Evolutionary conservation across 2,329 filamentous ascomycete species (phyloP).

Genomic region (Alternaria triticina): DNA sequence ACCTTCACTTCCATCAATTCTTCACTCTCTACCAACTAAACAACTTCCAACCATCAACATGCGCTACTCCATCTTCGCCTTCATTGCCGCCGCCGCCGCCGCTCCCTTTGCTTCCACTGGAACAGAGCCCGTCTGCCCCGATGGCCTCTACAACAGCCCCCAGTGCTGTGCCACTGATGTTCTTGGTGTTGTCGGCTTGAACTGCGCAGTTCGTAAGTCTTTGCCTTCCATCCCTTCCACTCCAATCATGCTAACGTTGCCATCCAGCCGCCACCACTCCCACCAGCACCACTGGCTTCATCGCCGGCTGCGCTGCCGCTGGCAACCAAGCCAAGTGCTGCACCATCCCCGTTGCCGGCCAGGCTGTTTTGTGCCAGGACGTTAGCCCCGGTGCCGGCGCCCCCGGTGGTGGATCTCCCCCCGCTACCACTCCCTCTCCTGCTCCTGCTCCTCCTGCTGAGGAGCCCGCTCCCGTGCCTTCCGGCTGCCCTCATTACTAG

Average conservation of each 20-base stretch:
- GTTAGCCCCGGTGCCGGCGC: constrained; percentile 6
- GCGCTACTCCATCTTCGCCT: constrained; percentile 9
- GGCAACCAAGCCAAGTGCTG: constrained; percentile 18
- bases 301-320: background rate
- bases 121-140: constrained; percentile 3
- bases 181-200: constrained; percentile 3
- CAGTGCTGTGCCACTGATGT: constrained; percentile 18
- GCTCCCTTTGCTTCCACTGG: background rate
- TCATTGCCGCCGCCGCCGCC: constrained; percentile 2
- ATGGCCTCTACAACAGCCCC: constrained; percentile 7
- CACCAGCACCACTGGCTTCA: background rate
- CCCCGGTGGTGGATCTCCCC: background rate
- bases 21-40: background rate
- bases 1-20: background rate
- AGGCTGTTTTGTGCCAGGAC: constrained; percentile 13
- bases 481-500: background rate
- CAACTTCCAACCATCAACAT: constrained; percentile 3
- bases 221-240: background rate
- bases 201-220: constrained; percentile 14
- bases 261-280: constrained; percentile 1
- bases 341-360: constrained; percentile 7
- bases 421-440: background rate
- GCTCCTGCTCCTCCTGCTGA: background rate
- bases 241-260: background rate
- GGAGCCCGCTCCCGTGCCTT: background rate